phyloP scores from a whole-genome alignment of 129 eudicot species.

The Tagetes erecta region DNA sequence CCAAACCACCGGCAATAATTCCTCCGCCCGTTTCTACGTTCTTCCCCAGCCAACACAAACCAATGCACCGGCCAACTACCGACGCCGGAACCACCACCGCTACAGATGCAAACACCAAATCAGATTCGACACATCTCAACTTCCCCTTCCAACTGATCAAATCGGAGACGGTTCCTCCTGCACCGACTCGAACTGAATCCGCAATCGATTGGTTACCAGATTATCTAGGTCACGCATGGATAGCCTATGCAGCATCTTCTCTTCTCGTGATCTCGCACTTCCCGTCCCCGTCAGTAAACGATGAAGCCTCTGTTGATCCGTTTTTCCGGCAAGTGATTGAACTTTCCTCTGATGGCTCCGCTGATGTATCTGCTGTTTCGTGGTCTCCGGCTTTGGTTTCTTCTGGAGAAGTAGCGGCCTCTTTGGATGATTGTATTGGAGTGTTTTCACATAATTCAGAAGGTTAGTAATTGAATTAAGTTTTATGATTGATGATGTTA shows the following conservation, averaged over 20 bases:
- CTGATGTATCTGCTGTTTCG: slow-evolving; percentile 49
- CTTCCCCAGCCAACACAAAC: background rate
- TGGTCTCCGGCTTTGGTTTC: slow-evolving; percentile 72
- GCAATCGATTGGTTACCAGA: slow-evolving; percentile 68
- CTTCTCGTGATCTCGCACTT: slow-evolving; percentile 89
- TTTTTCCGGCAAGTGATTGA: slow-evolving; percentile 73
- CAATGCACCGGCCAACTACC: slow-evolving; percentile 28
- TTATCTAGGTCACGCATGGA: slow-evolving; percentile 84
- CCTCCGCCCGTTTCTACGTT: background rate
- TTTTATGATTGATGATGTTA: background rate
- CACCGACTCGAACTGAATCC: slow-evolving; percentile 53
- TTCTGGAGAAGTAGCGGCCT: slow-evolving; percentile 71
- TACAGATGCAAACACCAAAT: slow-evolving; percentile 21
- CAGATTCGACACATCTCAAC: slow-evolving; percentile 31
- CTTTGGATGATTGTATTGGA: slow-evolving; percentile 51
- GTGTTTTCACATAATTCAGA: slow-evolving; percentile 43
- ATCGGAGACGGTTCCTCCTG: slow-evolving; percentile 69
- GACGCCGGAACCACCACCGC: slow-evolving; percentile 19
- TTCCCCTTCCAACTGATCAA: slow-evolving; percentile 63
- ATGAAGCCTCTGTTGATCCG: slow-evolving; percentile 49
- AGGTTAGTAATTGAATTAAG: slow-evolving; percentile 41
- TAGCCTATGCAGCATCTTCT: slow-evolving; percentile 91
- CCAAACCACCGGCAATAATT: slow-evolving; percentile 14
- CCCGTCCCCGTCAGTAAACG: slow-evolving; percentile 52
- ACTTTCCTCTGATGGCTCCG: slow-evolving; percentile 48